phyloP scores from a whole-genome alignment of 768 basidiomycete genomes.

The Multifurca ochricompacta region DNA sequence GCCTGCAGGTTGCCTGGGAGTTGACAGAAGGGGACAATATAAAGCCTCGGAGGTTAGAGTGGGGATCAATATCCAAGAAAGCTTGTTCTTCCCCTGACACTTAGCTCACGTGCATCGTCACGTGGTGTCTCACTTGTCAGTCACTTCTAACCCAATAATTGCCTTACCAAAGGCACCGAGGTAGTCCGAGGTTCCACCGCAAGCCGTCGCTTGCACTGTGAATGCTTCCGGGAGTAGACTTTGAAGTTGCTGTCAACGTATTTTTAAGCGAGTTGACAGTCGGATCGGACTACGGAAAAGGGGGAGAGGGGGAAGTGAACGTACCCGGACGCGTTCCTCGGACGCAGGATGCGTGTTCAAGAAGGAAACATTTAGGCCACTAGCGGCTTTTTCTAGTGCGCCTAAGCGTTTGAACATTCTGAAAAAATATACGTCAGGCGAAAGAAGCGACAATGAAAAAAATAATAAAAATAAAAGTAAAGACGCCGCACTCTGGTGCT shows the following conservation, averaged over 20 bases:
- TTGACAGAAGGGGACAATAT: too few species aligned
- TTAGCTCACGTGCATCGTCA: background rate
- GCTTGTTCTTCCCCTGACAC: too few species aligned
- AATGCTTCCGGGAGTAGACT: constrained; percentile 52
- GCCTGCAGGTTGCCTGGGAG: too few species aligned
- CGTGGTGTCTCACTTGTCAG: background rate
- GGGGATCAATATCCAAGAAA: too few species aligned
- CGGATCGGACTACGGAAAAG: background rate
- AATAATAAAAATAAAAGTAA: background rate
- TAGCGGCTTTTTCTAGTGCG: constrained; percentile 39
- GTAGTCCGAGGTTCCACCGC: constrained; percentile 27
- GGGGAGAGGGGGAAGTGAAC: constrained; percentile 17
- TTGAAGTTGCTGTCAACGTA: constrained; percentile 33
- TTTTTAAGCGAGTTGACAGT: background rate
- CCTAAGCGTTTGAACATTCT: constrained; percentile 66
- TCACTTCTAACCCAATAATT: background rate
- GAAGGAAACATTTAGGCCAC: constrained; percentile 42
- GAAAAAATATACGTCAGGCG: background rate
- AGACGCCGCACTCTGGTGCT: constrained; percentile 51
- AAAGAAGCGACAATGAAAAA: background rate
- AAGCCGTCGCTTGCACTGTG: constrained; percentile 46
- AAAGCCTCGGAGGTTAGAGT: too few species aligned
- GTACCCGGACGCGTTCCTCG: constrained; percentile 61
- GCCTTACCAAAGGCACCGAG: constrained; percentile 12
- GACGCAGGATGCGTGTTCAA: constrained; percentile 77